These are phyloP conservation scores for Saccharomycopsis synnaedendra DNA, from an alignment of 805 yeast genomes.

Conservation along the genomic window DNA sequence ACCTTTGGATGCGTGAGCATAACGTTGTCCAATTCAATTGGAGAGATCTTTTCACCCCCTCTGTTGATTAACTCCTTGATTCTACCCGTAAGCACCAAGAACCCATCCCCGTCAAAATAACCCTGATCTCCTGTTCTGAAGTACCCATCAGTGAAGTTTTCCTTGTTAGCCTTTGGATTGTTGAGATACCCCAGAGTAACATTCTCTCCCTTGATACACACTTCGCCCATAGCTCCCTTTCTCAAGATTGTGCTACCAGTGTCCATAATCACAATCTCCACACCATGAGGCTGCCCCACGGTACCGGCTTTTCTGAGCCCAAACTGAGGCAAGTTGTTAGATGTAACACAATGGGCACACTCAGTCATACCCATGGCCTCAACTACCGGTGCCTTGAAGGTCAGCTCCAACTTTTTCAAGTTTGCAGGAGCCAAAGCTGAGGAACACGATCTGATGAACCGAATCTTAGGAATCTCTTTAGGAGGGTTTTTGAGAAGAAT, in stretches of 20 bases:
- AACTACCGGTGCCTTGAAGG: slow-evolving; percentile 54
- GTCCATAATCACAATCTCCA: slow-evolving; percentile 46
- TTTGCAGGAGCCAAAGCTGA: slow-evolving; percentile 59
- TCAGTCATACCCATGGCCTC: slow-evolving; percentile 81
- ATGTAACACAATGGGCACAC: slow-evolving; percentile 72
- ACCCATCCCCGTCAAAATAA: slow-evolving; percentile 44
- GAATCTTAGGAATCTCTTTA: slow-evolving; percentile 33
- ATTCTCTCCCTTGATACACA: slow-evolving; percentile 53
- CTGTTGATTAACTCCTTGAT: slow-evolving; percentile 65
- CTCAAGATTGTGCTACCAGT: slow-evolving; percentile 33
- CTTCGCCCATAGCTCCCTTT: slow-evolving; percentile 55
- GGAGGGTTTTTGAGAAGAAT: slow-evolving; percentile 49
- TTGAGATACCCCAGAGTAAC: slow-evolving; percentile 65
- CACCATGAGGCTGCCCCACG: slow-evolving; percentile 69
- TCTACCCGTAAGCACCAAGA: slow-evolving; percentile 54
- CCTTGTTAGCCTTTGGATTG: slow-evolving; percentile 60
- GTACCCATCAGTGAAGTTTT: slow-evolving; percentile 50
- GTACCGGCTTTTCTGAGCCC: slow-evolving; percentile 59
- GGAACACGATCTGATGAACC: slow-evolving; percentile 66
- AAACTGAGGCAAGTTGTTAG: slow-evolving; percentile 50
- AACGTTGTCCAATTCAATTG: slow-evolving; percentile 55
- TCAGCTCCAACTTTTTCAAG: slow-evolving; percentile 42
- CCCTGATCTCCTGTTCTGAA: slow-evolving; percentile 81
- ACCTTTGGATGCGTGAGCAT: slow-evolving; percentile 52
- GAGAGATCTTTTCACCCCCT: slow-evolving; percentile 72